Evolutionary conservation across 768 basidiomycete species (phyloP).

Genomic region (Mycena indigotica): DNA sequence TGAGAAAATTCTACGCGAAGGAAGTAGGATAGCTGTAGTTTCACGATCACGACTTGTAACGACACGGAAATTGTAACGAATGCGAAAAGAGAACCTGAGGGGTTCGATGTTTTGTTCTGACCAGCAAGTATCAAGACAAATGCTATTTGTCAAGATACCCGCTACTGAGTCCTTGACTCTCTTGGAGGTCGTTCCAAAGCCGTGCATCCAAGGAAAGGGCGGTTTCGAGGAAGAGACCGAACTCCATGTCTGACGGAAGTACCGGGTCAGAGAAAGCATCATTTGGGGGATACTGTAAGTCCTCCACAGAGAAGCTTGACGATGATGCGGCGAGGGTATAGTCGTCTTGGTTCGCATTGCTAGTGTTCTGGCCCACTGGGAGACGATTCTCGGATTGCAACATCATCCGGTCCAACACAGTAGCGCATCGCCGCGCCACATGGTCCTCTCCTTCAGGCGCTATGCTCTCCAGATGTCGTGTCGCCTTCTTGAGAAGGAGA

Average conservation of each 20-base stretch:
- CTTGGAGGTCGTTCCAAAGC: conserved; percentile 1
- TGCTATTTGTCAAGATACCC: background rate
- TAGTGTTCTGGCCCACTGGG: background rate
- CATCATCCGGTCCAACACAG: background rate
- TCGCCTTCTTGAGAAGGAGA: background rate
- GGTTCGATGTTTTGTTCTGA: too few species aligned
- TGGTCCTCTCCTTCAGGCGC: background rate
- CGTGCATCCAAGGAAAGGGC: background rate
- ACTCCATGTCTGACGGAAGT: conserved; percentile 1
- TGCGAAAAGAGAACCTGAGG: too few species aligned
- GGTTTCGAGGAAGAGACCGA: conserved; percentile 2
- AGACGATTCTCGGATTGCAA: background rate
- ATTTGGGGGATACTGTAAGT: background rate
- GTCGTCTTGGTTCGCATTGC: background rate
- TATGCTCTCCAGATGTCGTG: background rate
- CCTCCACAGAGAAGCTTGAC: background rate
- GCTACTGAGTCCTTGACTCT: background rate
- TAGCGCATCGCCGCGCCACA: background rate
- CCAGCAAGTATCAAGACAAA: too few species aligned
- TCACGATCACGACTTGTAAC: too few species aligned
- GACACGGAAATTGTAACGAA: too few species aligned
- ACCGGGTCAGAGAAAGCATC: background rate
- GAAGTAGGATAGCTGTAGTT: too few species aligned
- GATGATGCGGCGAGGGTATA: background rate
- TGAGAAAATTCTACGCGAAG: too few species aligned